Evolutionary conservation across 768 basidiomycete species (phyloP), one percentile per base, ranked within the genome.

Genomic region (Gloeopeniophorella convolvens): DNA sequence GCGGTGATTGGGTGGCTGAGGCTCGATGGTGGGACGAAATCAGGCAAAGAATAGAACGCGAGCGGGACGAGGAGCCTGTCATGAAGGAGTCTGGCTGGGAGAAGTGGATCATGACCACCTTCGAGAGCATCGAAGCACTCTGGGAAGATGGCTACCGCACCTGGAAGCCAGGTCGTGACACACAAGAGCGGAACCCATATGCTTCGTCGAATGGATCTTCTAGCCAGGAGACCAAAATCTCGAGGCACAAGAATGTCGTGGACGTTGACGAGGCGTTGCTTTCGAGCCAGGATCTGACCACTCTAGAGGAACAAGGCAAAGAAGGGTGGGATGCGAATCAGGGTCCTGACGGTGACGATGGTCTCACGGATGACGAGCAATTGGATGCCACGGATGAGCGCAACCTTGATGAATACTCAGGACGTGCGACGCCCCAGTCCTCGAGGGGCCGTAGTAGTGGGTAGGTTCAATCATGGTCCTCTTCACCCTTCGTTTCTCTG

Each of bases 121-220:
- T 96, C 60, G 85, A 96, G 67, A 94, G 92, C 58, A 72, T 88
- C 21, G 87, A 94, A 66, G 85, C 82, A 1, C 73, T 93, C 9
- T 96, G 92, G 92, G 82, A 86, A 37, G 66, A 74, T 30, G 57
- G 72, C 46, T 76, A 72, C 63, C 80, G 68, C 62, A 70, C 68
- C 9, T 85, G 85, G 83, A 77, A 65, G 60, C 79, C 83, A 27
- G 44, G 49, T 21, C 41, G 46, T 1, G 34, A 45, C 26, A 35
- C 34, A n/a, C 20, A 41, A 9, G 37, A 49, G 15, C 23, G 13
- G 3, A 56, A 45, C 42, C 56, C 53, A 10, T 57, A 58, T 16
- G 42, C 30, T 34, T 50, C 49, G 9, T 46, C 40, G 28, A 52
- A 42, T 16, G 45, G 55, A 5, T 45, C 50, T 27, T 37, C 36